These are phyloP conservation scores for Dendrocalamus sinicus DNA, from an alignment of 176 grass and related monocot genomes.

Conservation along the genomic window DNA sequence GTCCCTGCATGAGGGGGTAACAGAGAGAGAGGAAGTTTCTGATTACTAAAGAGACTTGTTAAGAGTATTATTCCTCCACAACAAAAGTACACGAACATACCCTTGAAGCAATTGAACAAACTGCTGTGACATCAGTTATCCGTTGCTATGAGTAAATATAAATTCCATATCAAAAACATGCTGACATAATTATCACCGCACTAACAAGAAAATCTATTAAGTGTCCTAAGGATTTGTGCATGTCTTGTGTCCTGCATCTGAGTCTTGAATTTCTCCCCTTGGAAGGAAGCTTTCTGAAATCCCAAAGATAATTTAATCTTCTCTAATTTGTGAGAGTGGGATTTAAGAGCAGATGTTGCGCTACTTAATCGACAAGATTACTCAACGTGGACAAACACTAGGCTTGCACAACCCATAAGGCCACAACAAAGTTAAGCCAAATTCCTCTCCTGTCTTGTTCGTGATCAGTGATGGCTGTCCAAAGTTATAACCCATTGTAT, in stretches of 20 bases:
- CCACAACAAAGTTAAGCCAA: background rate
- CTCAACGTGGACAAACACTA: background rate
- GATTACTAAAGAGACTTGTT: conserved; percentile 10
- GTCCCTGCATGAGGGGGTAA: conserved; percentile 51
- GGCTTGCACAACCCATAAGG: background rate
- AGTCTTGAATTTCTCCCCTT: conserved; percentile 76
- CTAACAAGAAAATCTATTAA: conserved; percentile 86
- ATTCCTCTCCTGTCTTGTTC: background rate
- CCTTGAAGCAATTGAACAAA: conserved; percentile 58
- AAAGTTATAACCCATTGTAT: background rate
- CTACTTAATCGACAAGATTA: background rate
- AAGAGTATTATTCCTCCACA: background rate
- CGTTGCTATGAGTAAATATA: conserved; percentile 77
- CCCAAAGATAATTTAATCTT: conserved; percentile 80
- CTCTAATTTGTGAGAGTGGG: conserved; percentile 68
- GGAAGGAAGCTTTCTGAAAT: conserved; percentile 87
- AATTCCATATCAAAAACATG: conserved; percentile 72
- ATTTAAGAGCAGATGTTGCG: conserved; percentile 50
- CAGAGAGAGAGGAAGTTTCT: background rate
- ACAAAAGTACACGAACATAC: conserved; percentile 45
- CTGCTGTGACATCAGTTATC: conserved; percentile 73
- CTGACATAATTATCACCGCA: conserved; percentile 87
- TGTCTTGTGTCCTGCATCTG: conserved; percentile 70
- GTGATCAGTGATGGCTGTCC: background rate
- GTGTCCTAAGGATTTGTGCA: conserved; percentile 65